A percentile compares a stretch with the other conserved stretches of the same genome.
phyloP scores from a whole-genome alignment of 164 flowering plant genomes.

The Liquidambar formosana region DNA sequence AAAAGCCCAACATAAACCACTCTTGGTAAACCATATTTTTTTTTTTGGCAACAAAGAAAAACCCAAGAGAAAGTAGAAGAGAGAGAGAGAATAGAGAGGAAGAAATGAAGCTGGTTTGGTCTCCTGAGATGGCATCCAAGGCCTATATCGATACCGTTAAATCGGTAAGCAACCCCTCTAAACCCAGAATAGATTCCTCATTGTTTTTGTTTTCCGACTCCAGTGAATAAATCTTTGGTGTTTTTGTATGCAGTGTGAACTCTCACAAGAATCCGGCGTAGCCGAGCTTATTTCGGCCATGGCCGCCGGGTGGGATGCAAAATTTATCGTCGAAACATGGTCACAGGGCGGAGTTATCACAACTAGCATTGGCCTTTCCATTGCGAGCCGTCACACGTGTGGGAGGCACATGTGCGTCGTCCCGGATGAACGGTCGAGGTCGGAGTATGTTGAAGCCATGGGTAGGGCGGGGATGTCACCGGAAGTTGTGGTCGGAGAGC shows the following conservation, averaged over 20 bases:
- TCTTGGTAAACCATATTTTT: not conserved
- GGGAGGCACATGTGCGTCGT: constrained; percentile 83
- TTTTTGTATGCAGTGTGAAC: constrained; percentile 35
- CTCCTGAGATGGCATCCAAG: constrained; percentile 73
- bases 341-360: constrained; percentile 45
- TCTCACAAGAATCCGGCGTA: constrained; percentile 32
- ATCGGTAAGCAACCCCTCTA: constrained; percentile 39
- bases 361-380: constrained; percentile 65
- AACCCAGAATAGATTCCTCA: not conserved
- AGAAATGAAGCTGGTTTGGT: constrained; percentile 81
- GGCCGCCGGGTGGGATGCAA: constrained; percentile 52
- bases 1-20: constrained; percentile 5
- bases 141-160: constrained; percentile 82
- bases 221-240: not conserved
- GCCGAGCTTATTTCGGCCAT: constrained; percentile 50
- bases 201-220: not conserved
- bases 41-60: constrained; percentile 4
- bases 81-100: not conserved
- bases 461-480: constrained; percentile 30
- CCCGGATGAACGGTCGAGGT: constrained; percentile 55
- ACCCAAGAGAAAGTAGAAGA: not conserved
- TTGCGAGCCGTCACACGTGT: constrained; percentile 60
- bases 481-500: constrained; percentile 63
- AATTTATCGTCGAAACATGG: constrained; percentile 58
- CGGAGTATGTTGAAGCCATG: constrained; percentile 49